Evolutionary conservation across 805 yeast genomes (phyloP), one percentile per base, ranked within the genome.

Genomic region (Saturnispora silvae): DNA sequence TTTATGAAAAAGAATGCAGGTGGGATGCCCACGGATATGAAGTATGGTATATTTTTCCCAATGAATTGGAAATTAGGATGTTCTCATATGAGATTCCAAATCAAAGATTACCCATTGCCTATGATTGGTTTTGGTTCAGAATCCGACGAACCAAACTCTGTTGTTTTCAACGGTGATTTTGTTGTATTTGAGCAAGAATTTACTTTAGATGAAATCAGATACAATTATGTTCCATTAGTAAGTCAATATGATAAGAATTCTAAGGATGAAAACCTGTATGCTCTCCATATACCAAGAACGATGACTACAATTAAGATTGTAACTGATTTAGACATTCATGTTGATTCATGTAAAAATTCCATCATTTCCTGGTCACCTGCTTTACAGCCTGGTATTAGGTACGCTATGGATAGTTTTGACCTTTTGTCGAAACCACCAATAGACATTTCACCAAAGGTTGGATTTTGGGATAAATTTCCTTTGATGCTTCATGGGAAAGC

Each of bases 381-480:
- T 0, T 60, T 75, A 32, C 79, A 67, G 44, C 75, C 83, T 0
- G 79, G 77, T 3, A 57, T 75, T 25, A 68, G 67, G 50, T 67
- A 77, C 19, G 70, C 75, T 2, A 72, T 77, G 76, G 54, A 72
- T 31, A 73, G 77, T 56, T 72, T 77, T 50, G 85, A 78, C 53
- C 72, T 67, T 35, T 65, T 77, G 36, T 75, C 83, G 0, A 78
- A 77, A 47, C 82, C 86, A 1, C 81, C 81, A 3, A 53, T 77
- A 19, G 86, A 78, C 50, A 73, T 74, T 1, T 75, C 82, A 3
- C 59, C 65, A 7, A 74, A 73, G 43, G 48, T 78, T 6, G 86
- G 86, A 4, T 75, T 77, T 46, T 78, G 86, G 86, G 86, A 78
- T 54, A 78, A 78, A 45, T 50, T 75, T 28, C 64, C 81, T 3